phyloP scores from a whole-genome alignment of 208 protist genomes.

The Eutreptiella sp. region DNA sequence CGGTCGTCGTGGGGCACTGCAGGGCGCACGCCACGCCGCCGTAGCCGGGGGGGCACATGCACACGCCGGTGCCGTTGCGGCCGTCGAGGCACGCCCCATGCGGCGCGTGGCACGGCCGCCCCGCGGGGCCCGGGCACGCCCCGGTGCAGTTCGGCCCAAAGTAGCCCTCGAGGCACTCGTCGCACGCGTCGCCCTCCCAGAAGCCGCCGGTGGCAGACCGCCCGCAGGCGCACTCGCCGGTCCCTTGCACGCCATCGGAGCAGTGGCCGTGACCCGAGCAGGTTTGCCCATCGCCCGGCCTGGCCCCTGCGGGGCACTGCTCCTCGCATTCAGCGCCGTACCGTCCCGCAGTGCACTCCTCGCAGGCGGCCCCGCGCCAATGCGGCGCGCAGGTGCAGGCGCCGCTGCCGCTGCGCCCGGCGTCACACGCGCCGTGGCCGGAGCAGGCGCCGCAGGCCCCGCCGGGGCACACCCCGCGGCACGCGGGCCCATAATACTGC shows the following conservation, averaged over 20 bases:
- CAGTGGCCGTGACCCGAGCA: constrained; percentile 25
- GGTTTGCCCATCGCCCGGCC: neutral
- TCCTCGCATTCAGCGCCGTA: neutral
- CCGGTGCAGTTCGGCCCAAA: constrained; percentile 1
- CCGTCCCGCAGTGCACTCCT: neutral
- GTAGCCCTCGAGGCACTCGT: neutral
- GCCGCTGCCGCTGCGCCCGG: constrained; percentile 6
- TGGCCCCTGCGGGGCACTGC: constrained; percentile 19
- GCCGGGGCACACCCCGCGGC: constrained; percentile 14
- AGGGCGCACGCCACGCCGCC: neutral
- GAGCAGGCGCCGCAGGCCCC: constrained; percentile 16
- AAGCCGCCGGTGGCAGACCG: neutral
- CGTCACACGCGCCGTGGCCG: constrained; percentile 6
- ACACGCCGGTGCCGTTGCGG: constrained; percentile 1
- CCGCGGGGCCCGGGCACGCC: neutral
- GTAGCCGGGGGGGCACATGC: constrained; percentile 1
- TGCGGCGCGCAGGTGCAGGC: constrained; percentile 15
- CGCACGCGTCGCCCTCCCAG: neutral
- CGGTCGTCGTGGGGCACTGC: neutral
- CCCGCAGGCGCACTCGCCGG: constrained; percentile 16
- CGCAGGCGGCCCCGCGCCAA: neutral
- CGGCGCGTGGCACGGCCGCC: constrained; percentile 1
- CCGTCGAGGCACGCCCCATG: constrained; percentile 13
- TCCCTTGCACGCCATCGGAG: constrained; percentile 10
- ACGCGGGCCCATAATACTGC: constrained; percentile 14